A percentile compares a stretch with the other conserved stretches of the same genome.
These are phyloP conservation scores for Gracilaria caudata DNA, from an alignment of 23 red algal genomes.

Conservation along the genomic window DNA sequence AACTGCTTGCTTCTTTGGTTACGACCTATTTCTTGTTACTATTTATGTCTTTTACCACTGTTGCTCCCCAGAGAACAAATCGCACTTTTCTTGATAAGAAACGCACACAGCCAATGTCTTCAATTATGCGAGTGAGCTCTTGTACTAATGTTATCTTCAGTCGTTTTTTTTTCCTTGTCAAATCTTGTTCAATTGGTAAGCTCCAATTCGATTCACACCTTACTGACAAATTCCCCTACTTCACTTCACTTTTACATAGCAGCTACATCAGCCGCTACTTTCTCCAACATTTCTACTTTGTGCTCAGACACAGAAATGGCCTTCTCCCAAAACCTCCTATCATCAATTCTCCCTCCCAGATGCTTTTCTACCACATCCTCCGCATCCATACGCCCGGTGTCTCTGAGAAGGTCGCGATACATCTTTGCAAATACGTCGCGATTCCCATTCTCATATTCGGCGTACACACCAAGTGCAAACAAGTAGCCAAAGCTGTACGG, in stretches of 20 bases:
- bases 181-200: neutral
- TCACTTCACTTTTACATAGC: slow-evolving; percentile 2
- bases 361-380: slow-evolving; percentile 66
- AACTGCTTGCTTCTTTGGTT: neutral
- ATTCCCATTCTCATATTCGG: slow-evolving; percentile 52
- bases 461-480: slow-evolving; percentile 78
- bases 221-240: slow-evolving; percentile 14
- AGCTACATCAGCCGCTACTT: slow-evolving; percentile 45
- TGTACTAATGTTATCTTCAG: neutral
- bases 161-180: neutral
- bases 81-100: neutral
- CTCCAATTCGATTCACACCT: slow-evolving; percentile 2
- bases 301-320: slow-evolving; percentile 67
- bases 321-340: slow-evolving; percentile 62
- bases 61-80: neutral
- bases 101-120: neutral
- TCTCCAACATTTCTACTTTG: slow-evolving; percentile 59
- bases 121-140: neutral
- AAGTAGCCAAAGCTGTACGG: slow-evolving; percentile 87
- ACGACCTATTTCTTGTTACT: neutral
- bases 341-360: slow-evolving; percentile 64
- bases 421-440: slow-evolving; percentile 57
- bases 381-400: slow-evolving; percentile 79
- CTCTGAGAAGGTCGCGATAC: slow-evolving; percentile 75
- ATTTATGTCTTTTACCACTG: neutral